Evolutionary conservation across 768 basidiomycete genomes (phyloP).

Genomic region (Strobilomyces echinocephalus): DNA sequence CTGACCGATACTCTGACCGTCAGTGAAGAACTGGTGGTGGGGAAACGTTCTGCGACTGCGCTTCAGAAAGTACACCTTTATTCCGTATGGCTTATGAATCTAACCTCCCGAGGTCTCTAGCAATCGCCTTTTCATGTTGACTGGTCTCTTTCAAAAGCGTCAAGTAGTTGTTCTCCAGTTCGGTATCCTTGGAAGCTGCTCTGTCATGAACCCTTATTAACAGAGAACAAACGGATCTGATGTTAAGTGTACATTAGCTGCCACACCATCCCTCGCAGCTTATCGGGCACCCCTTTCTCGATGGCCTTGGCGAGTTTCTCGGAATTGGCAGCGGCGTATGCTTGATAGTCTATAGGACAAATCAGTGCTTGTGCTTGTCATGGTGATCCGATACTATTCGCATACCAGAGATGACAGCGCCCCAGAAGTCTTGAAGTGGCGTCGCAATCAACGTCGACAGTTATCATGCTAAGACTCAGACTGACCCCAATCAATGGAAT

Average conservation of each 20-base stretch:
- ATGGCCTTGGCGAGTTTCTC: constrained; percentile 84
- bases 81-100: not conserved
- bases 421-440: constrained; percentile 78
- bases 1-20: constrained; percentile 92
- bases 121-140: constrained; percentile 90
- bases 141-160: constrained; percentile 77
- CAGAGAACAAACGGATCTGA: constrained; percentile 3
- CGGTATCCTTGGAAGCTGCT: constrained; percentile 90
- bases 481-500: constrained; percentile 75
- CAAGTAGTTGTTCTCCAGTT: constrained; percentile 80
- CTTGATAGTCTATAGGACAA: constrained; percentile 69
- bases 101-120: constrained; percentile 84
- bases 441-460: constrained; percentile 3
- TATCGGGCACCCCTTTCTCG: constrained; percentile 83
- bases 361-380: constrained; percentile 4
- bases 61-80: constrained; percentile 9
- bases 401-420: constrained; percentile 81
- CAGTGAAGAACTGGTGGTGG: constrained; percentile 92
- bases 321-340: constrained; percentile 73
- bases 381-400: not conserved
- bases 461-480: not conserved
- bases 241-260: constrained; percentile 71
- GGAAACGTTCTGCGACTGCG: constrained; percentile 75
- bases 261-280: constrained; percentile 93
- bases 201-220: constrained; percentile 36